Base-by-base conservation (phyloP, 2,329 filamentous ascomycete species). In the Arthrinium phaeospermum region DNA sequence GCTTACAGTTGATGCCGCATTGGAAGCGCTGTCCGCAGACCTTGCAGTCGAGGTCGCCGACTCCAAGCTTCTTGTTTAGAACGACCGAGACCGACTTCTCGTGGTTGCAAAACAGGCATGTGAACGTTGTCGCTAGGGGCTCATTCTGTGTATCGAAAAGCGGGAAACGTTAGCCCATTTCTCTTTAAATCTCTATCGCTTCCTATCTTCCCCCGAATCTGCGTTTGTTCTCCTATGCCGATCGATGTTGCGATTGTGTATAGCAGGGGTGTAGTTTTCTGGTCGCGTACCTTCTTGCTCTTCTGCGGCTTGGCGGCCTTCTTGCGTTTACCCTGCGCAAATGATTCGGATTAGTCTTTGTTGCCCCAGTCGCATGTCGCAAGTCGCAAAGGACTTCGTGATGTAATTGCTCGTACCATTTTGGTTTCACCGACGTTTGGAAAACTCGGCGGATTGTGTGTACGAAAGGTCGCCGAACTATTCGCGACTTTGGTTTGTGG, bases 31-130 rank as follows among this genome's bases (percentile, higher is more conserved):
- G 96, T 3, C 94, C 95, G 83, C 96, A 99, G 70, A 98, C 91
- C 81, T 96, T 97, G 86, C 96, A 99, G 73, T 92, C 91, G 37
- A 99, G 87, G 74, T 93, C 90, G 67, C 96, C 96, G 49, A 98
- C 89, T 70, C 94, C 94, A 41, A 91, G 87, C 82, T 98, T 98
- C 87, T 97, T 98, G 81, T 99, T 95, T 69, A 99, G 88, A 83
- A 97, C 96, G 76, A 98, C 93, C 41, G 91, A 89, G 70, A 99
- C 94, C 0, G 95, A 94, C 76, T 94, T 96, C 81, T 98, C 96
- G 84, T 98, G 95, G 82, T 98, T 98, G 88, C 96, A 99, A 85
- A 99, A 99, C 67, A 99, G 91, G 81, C 96, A 99, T 72, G 95
- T 94, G 83, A 99, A 99, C n/a, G 91, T 90, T 3, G 94, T 95